phyloP scores from a whole-genome alignment of 2,329 filamentous ascomycete species.

The Claviceps citrina region DNA sequence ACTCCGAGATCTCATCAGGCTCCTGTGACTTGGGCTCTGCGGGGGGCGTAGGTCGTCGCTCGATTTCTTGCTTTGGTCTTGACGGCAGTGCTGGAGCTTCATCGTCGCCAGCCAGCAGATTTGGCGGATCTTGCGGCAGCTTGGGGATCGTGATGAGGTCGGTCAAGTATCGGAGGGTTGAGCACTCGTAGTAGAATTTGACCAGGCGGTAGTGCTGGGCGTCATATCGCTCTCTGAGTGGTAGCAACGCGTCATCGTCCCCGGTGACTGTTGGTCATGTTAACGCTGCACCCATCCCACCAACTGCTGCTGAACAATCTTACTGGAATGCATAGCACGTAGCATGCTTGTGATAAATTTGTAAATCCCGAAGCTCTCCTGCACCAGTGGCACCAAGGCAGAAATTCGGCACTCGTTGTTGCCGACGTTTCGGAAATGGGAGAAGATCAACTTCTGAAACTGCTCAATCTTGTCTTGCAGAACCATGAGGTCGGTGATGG shows the following conservation, averaged over 20 bases:
- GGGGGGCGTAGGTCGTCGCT: slow-evolving; percentile 52
- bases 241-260: slow-evolving; percentile 82
- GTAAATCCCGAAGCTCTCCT: slow-evolving; percentile 98
- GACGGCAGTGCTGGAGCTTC: slow-evolving; percentile 68
- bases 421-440: slow-evolving; percentile 77
- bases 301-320: slow-evolving; percentile 16
- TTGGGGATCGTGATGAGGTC: slow-evolving; percentile 94
- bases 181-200: slow-evolving; percentile 98
- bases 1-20: slow-evolving; percentile 89
- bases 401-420: slow-evolving; percentile 97
- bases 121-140: slow-evolving; percentile 84
- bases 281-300: slow-evolving; percentile 5
- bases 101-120: slow-evolving; percentile 71
- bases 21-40: slow-evolving; percentile 56
- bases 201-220: slow-evolving; percentile 92
- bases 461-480: slow-evolving; percentile 96
- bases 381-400: slow-evolving; percentile 78
- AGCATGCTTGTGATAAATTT: slow-evolving; percentile 99
- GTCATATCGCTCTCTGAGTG: slow-evolving; percentile 76
- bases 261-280: slow-evolving; percentile 51
- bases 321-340: slow-evolving; percentile 90
- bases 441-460: slow-evolving; percentile 97
- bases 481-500: slow-evolving; percentile 89
- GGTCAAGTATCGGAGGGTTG: slow-evolving; percentile 89
- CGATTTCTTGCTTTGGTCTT: slow-evolving; percentile 62